Conservation (phyloP, 345 rosid genomes). For the Gossypium herbaceum region DNA sequence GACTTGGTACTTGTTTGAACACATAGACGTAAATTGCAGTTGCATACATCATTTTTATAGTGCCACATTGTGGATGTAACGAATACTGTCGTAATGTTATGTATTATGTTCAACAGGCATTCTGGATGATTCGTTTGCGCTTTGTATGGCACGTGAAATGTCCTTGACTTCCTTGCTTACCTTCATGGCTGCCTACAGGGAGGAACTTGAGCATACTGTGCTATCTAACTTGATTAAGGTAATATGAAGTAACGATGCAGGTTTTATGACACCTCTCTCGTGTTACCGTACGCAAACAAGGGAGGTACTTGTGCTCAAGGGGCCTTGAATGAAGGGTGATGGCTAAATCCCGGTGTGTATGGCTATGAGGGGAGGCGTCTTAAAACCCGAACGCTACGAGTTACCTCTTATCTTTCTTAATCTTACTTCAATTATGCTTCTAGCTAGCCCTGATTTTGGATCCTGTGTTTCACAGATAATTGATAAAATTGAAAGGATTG, state of each 20-base stretch:
- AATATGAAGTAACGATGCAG: constrained; percentile 18
- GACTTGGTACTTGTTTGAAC: constrained; percentile 52
- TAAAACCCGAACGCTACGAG: not conserved
- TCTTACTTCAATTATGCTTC: not conserved
- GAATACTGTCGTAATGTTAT: not conserved
- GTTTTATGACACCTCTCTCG: not conserved
- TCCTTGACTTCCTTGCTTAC: constrained; percentile 74
- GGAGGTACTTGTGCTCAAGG: no score
- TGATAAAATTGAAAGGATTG: constrained; percentile 62
- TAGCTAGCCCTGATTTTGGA: constrained; percentile 22
- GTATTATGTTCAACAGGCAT: constrained; percentile 47
- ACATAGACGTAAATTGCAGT: not conserved
- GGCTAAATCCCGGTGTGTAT: not conserved
- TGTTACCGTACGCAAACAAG: not conserved
- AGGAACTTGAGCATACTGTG: constrained; percentile 76
- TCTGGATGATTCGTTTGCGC: constrained; percentile 88
- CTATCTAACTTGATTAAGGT: constrained; percentile 76
- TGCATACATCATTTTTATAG: no score
- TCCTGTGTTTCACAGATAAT: constrained; percentile 54
- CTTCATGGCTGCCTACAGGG: constrained; percentile 64
- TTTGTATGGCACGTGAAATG: constrained; percentile 85
- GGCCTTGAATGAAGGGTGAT: no score
- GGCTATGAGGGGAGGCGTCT: not conserved
- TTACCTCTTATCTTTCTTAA: constrained; percentile 12
- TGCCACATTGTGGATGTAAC: not conserved